These are phyloP conservation scores for Penicillium cinerascens DNA, from an alignment of 495 filamentous ascomycete genomes.

Conservation along the genomic window DNA sequence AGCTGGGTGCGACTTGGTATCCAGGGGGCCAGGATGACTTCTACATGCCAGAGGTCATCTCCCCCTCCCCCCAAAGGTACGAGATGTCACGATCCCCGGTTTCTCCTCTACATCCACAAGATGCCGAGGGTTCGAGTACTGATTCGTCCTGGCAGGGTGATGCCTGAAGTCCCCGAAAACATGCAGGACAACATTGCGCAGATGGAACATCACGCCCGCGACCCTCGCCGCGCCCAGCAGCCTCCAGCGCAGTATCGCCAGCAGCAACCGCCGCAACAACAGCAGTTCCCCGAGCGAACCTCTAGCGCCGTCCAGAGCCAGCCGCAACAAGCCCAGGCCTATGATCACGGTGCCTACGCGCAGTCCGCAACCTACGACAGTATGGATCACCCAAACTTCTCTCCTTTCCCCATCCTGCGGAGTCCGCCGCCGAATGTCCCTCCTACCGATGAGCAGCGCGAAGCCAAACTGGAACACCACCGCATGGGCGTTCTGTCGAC, in stretches of 20 bases:
- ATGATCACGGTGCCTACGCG: conserved; percentile 38
- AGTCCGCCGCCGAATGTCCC: conserved; percentile 85
- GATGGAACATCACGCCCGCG: conserved; percentile 74
- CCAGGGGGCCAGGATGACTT: conserved; percentile 89
- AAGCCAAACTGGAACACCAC: conserved; percentile 77
- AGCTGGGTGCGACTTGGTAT: conserved; percentile 81
- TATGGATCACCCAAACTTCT: conserved; percentile 74
- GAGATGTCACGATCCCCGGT: conserved; percentile 21
- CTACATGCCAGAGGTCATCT: conserved; percentile 71
- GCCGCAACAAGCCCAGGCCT: conserved; percentile 25
- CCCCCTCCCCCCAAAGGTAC: conserved; percentile 87
- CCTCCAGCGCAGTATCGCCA: conserved; percentile 2
- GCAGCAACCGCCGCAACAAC: conserved; percentile 24
- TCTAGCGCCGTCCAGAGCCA: conserved; percentile 38
- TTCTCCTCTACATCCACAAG: background rate
- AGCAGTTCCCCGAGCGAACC: conserved; percentile 42
- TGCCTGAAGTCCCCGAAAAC: conserved; percentile 75
- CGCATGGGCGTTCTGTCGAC: conserved; percentile 83
- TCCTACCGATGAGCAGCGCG: conserved; percentile 90
- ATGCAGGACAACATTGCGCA: conserved; percentile 90
- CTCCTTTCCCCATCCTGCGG: conserved; percentile 82
- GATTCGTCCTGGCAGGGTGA: conserved; percentile 50
- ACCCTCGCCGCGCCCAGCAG: conserved; percentile 40
- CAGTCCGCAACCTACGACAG: conserved; percentile 42
- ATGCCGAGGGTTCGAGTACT: conserved; percentile 27